phyloP scores from a whole-genome alignment of 768 basidiomycete species.

The Suillus subluteus region DNA sequence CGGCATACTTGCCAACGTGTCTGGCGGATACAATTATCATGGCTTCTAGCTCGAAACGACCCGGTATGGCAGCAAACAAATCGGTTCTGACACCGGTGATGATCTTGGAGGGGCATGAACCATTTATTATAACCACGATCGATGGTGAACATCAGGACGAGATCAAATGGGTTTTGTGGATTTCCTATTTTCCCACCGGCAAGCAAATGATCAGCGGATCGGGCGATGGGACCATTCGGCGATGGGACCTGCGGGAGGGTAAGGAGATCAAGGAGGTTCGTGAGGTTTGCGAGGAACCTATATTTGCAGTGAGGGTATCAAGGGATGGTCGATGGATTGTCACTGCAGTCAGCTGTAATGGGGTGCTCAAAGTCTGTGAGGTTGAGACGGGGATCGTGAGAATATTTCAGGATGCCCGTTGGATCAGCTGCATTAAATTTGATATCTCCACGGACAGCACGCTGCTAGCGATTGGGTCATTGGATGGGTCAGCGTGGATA shows the following conservation, averaged over 20 bases:
- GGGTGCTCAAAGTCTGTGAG: not conserved
- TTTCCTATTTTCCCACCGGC: not conserved
- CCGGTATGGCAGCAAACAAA: not conserved
- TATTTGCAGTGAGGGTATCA: not conserved
- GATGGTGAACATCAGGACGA: not conserved
- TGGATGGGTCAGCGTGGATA: rapidly evolving
- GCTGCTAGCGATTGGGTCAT: not conserved
- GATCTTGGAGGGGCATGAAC: not conserved
- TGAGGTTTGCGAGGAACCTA: not conserved
- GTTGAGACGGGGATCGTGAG: not conserved
- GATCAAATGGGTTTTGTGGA: not conserved
- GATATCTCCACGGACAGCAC: not conserved
- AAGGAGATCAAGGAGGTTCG: not conserved
- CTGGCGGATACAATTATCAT: not conserved
- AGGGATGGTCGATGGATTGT: not conserved
- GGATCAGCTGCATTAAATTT: not conserved
- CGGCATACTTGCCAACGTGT: not conserved
- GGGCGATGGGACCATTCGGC: rapidly evolving
- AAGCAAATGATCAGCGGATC: constrained; percentile 1
- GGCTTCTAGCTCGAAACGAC: not conserved
- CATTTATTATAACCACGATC: no score
- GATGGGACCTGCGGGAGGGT: not conserved
- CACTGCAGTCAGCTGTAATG: not conserved
- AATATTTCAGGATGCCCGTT: not conserved
- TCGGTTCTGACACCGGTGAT: not conserved